Evolutionary conservation across 805 yeast species (phyloP), one percentile per base, ranked within the genome.

Genomic region (Naumovozyma baii): DNA sequence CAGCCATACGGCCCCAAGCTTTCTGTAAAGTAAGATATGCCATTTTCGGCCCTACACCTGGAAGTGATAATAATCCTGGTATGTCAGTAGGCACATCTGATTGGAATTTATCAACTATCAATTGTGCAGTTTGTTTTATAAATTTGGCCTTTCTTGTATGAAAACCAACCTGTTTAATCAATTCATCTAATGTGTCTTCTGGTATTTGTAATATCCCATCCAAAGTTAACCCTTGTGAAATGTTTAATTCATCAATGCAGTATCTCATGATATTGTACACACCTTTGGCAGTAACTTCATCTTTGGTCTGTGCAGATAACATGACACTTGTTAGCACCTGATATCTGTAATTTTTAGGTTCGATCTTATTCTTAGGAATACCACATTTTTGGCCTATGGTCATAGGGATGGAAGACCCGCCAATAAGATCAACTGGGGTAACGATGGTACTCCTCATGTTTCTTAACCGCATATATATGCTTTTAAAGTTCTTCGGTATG

Each of bases 1-100:
- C 96, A 39, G 70, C 78, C 42, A 79, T 65, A 32, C 69, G 65
- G 16, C 66, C 64, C 96, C 96, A 87, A 0, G 92, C 95, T 31
- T 76, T 73, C 51, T 86, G 95, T 42, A 86, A 64, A 1, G 88
- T 69, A 31, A 88, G 62, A 55, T 74, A 82, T 0, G 94, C 95
- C 97, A 88, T 88, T 57, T 88, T 88, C 7, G 95, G 95, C 0
- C 97, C 97, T 2, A 88, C 94, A 0, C 97, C 97, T 0, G 96
- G 96, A 25, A 88, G 63, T 0, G 72, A 59, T 4, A 73, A 68
- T 38, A 88, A 68, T 1, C 80, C 88, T 5, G 72, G 76, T 7
- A 54, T 83, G 69, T 2, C 79, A 70, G 42, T 70, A 0, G 97
- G 97, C 3, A 90, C 70, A 47, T 87, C 96, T 5, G 78, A 77